A percentile compares a stretch with the other conserved stretches of the same genome.
Evolutionary conservation across 306 rosid genomes (phyloP).

Genomic region (Vigna angularis): DNA sequence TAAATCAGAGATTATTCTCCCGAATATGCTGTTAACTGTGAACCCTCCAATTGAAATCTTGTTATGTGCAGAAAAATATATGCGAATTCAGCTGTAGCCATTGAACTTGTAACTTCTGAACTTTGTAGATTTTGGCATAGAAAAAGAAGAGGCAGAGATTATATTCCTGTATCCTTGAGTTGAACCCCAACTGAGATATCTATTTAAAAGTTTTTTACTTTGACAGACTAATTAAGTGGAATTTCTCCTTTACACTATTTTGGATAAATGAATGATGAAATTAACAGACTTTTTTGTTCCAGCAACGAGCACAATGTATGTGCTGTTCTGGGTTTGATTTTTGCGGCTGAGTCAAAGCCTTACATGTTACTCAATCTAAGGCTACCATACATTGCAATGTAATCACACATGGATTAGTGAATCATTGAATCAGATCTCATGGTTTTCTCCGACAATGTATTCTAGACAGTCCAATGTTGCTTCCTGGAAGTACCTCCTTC

Average conservation of each 20-base stretch:
- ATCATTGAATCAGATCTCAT: conserved; percentile 1
- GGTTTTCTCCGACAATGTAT: conserved; percentile 27
- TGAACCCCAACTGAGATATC: background rate
- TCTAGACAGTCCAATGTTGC: background rate
- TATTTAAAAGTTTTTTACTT: background rate
- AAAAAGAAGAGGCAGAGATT: conserved; percentile 4
- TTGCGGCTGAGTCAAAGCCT: conserved; percentile 42
- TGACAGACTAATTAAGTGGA: background rate
- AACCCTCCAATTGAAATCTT: conserved; percentile 44
- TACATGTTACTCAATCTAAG: conserved; percentile 36
- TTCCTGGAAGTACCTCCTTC: conserved; percentile 4
- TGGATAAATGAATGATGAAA: conserved; percentile 26
- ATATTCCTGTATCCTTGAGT: conserved; percentile 3
- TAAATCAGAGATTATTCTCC: conserved; percentile 35
- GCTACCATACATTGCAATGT: background rate
- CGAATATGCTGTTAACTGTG: conserved; percentile 2
- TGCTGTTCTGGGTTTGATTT: conserved; percentile 2
- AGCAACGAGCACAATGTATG: background rate
- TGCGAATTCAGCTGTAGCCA: conserved; percentile 43
- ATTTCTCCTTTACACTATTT: conserved; percentile 33
- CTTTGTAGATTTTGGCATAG: background rate
- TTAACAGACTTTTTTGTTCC: background rate
- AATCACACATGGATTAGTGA: conserved; percentile 15
- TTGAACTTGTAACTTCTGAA: conserved; percentile 7
- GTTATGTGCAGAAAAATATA: conserved; percentile 43